These are phyloP conservation scores for Aspergillus affinis DNA, from an alignment of 495 filamentous ascomycete genomes.

Conservation along the genomic window DNA sequence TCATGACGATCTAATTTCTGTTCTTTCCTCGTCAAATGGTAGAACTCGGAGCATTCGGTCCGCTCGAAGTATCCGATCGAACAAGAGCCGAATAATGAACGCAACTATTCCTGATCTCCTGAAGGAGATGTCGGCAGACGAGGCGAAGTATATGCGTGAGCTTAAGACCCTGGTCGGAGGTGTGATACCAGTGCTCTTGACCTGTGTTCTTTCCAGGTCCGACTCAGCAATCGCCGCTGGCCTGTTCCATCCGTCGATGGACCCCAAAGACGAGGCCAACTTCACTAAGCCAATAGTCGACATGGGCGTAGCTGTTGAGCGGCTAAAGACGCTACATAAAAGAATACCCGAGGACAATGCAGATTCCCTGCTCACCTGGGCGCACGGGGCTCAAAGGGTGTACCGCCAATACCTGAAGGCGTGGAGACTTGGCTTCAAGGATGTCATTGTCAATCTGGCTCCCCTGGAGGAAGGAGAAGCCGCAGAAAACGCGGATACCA, in stretches of 20 bases:
- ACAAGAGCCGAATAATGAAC: constrained; percentile 61
- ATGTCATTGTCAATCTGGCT: constrained; percentile 90
- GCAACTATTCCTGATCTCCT: constrained; percentile 74
- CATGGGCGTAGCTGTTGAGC: constrained; percentile 90
- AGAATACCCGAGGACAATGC: constrained; percentile 70
- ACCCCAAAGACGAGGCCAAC: constrained; percentile 54
- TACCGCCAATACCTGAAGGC: constrained; percentile 87
- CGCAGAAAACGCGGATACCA: constrained; percentile 50
- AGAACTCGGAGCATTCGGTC: constrained; percentile 67
- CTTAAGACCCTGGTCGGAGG: constrained; percentile 92
- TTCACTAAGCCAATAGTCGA: constrained; percentile 87
- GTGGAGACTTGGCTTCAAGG: constrained; percentile 94
- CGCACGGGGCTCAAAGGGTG: constrained; percentile 67
- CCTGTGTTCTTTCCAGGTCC: constrained; percentile 75
- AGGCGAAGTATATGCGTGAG: constrained; percentile 88
- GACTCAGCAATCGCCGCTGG: constrained; percentile 64
- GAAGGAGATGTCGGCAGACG: constrained; percentile 77
- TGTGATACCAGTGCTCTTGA: constrained; percentile 89
- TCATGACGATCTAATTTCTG: constrained; percentile 90
- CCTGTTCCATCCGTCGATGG: constrained; percentile 59
- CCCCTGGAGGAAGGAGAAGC: constrained; percentile 57
- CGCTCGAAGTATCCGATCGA: constrained; percentile 69
- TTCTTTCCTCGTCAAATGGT: constrained; percentile 74
- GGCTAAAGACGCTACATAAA: constrained; percentile 75
- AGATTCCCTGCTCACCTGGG: constrained; percentile 74